Evolutionary conservation across 345 rosid species (phyloP), one percentile per base, ranked within the genome.

Genomic region (Microthlaspi erraticum): DNA sequence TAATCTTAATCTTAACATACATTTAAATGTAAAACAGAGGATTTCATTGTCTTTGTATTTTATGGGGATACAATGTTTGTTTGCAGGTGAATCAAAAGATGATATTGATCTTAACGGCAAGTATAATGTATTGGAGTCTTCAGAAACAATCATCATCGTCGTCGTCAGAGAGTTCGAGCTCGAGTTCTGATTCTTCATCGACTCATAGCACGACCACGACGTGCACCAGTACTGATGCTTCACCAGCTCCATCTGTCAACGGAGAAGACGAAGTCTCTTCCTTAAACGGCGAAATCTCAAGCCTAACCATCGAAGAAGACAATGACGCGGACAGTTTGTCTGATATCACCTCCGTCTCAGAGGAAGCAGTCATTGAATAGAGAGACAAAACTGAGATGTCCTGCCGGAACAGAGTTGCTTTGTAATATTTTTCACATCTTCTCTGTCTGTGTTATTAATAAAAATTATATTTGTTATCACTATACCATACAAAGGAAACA

Each of bases 31-130:
- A 50, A 50, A 42, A 23, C 38, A 32, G 36, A 64, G 38, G 60
- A 29, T 65, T 37, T 6, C 12, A 11, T 12, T 60, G 5, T 63
- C 18, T 31, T 50, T 31, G 50, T 8, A 6, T 12, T 1, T 34
- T 20, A 29, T 19, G 61, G 50, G 20, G 66, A 38, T 18, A 10
- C 3, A 8, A 32, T 71, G 54, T 50, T n/a, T 58, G n/a, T 7
- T 16, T 63, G 7, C 90, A 93, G 98, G 98, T 93, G 42, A 91
- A 93, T 81, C 98, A 85, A 76, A 93, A 93, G 88, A 93, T 91
- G 98, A 87, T 93, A 62, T 79, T 90, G 4, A 88, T 92, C 10
- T 77, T 93, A 53, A 87, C 93, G 3, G 97, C 98, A 17, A 91
- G 98, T 79, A 81, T 93, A 51, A 93, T 91, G 98, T 91, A 84